A percentile compares a stretch with the other conserved stretches of the same genome.
Conservation (phyloP, 140 eudicot species). For the Anethum foeniculum region DNA sequence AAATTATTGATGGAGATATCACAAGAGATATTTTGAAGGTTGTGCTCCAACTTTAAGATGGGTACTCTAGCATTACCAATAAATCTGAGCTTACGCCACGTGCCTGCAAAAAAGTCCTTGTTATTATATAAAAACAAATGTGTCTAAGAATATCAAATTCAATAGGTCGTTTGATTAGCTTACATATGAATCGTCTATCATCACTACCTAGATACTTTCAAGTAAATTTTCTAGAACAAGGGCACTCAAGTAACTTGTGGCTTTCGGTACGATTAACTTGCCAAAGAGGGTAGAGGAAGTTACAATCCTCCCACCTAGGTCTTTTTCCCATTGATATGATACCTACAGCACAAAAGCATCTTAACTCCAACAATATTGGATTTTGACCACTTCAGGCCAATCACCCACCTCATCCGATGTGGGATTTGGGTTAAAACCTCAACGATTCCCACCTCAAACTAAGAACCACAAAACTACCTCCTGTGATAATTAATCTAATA, state of each 20-base stretch:
- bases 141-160: constrained; percentile 9
- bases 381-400: background rate
- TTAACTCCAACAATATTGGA: background rate
- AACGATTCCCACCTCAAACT: too few species aligned
- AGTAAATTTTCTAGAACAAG: background rate
- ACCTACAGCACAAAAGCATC: background rate
- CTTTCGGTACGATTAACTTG: background rate
- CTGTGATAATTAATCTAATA: too few species aligned
- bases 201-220: background rate
- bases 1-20: constrained; percentile 84
- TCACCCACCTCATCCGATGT: background rate
- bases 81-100: constrained; percentile 50
- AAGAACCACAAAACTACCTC: too few species aligned
- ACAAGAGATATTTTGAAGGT: constrained; percentile 56
- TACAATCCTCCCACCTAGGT: background rate
- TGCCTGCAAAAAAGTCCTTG: constrained; percentile 37
- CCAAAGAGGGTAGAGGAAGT: background rate
- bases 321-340: background rate
- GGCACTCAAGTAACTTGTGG: background rate
- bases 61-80: constrained; percentile 81
- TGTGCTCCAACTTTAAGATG: constrained; percentile 61
- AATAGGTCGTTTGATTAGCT: background rate
- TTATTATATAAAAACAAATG: background rate
- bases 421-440: background rate
- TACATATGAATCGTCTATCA: background rate